These are phyloP conservation scores for Ambrosiella beaveri DNA, from an alignment of 2,329 filamentous ascomycete genomes.

Conservation along the genomic window DNA sequence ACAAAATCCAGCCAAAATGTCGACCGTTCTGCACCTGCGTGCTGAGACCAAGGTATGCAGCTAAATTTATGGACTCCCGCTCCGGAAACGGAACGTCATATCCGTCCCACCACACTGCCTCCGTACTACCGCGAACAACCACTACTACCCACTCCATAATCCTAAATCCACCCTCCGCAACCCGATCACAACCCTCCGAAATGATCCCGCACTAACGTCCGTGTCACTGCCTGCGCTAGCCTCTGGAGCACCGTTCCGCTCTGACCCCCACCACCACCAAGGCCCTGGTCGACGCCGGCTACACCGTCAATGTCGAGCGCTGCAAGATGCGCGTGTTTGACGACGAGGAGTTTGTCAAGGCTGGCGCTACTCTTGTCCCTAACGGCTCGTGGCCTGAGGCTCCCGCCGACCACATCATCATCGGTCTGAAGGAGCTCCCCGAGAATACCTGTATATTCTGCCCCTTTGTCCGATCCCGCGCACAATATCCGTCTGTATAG, in stretches of 20 bases:
- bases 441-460: slow-evolving; percentile 42
- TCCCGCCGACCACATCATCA: slow-evolving; percentile 49
- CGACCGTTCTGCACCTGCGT: slow-evolving; percentile 27
- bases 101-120: not conserved
- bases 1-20: slow-evolving; percentile 14
- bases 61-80: not conserved
- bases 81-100: too few relatives aligned
- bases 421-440: slow-evolving; percentile 64
- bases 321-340: slow-evolving; percentile 47
- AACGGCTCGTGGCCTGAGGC: slow-evolving; percentile 52
- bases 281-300: slow-evolving; percentile 46
- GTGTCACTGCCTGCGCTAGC: slow-evolving; percentile 16
- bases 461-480: not conserved
- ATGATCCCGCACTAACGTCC: not conserved
- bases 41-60: slow-evolving; percentile 30
- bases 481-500: not conserved
- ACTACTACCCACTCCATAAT: slow-evolving; percentile 17
- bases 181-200: too few relatives aligned
- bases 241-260: slow-evolving; percentile 34
- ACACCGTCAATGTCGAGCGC: slow-evolving; percentile 48
- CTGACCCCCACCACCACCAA: slow-evolving; percentile 23
- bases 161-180: not conserved
- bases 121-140: not conserved
- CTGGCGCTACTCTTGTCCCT: slow-evolving; percentile 48
- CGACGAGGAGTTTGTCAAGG: slow-evolving; percentile 40